Evolutionary conservation across 139 green algal species (phyloP), one percentile per base, ranked within the genome.

Genomic region (Chlorella sp.): DNA sequence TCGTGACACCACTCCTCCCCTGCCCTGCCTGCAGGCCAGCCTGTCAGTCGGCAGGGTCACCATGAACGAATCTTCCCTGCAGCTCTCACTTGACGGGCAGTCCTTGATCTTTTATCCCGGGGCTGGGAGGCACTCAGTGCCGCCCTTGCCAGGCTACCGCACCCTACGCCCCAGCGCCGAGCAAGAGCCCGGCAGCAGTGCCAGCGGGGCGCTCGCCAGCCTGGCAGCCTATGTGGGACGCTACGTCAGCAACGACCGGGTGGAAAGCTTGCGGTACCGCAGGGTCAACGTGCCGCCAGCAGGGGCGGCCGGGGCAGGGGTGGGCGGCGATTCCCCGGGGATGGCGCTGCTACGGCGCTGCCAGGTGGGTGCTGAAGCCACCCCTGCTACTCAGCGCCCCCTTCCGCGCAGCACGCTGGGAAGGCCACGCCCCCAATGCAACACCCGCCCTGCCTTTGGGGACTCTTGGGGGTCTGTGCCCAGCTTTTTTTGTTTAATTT

Each of bases 261-360:
- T 87, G 82, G 82, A 76, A 21, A 53, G 15, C 57, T 57, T 37
- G n/a, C 19, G 28, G 34, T 87, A 87, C 82, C 60, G 60, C 18
- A n/a, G 82, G 21, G 57, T 76, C 16, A 21, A 3, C 16, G 30
- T 39, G 28, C 30, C 75, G 32, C 18, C 75, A 81, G 75, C n/a
- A n/a, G n/a, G n/a, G n/a, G n/a, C 75, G 16, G 30, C 37, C 30
- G 30, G 4, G 81, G 32, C 19, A 18, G 32, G 53, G 5, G 53
- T 21, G 0, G 42, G 32, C 28, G 79, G 79, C 30, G 79, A 85
- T 42, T 48, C 79, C 14, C 79, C 79, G 16, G 79, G 79, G 28
- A 64, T 85, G 48, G 48, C 79, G 48, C 79, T 85, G 79, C 53
- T 86, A n/a, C 53, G 53, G 19, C 53, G 81, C n/a, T 40, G 36